Evolutionary conservation across 2,329 filamentous ascomycete species (phyloP).

Genomic region (Sphaerulina musiva): DNA sequence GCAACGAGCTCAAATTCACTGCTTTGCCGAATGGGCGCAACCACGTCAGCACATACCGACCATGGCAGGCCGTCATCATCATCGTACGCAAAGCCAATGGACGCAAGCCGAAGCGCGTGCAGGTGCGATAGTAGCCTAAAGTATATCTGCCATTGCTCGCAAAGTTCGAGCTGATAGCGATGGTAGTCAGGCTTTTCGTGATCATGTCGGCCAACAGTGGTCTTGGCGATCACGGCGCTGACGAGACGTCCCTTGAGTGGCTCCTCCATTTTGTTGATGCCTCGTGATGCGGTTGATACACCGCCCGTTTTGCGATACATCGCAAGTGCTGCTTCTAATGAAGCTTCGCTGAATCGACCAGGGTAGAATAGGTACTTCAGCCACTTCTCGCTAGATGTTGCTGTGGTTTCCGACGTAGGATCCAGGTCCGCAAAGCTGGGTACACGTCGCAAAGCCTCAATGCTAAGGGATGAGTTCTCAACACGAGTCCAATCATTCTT

Average conservation of each 20-base stretch:
- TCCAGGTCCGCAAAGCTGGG: conserved; percentile 33
- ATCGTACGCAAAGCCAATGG: conserved; percentile 71
- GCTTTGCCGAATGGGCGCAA: conserved; percentile 73
- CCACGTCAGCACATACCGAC: conserved; percentile 75
- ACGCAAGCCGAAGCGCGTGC: conserved; percentile 77
- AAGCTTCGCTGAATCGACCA: conserved; percentile 70
- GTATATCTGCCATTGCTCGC: conserved; percentile 83
- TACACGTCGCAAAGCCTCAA: conserved; percentile 37
- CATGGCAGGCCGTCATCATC: conserved; percentile 64
- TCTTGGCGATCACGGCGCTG: conserved; percentile 62
- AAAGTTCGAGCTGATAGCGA: conserved; percentile 64
- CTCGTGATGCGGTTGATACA: conserved; percentile 34
- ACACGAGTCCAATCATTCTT: conserved; percentile 44
- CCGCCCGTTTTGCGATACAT: conserved; percentile 67
- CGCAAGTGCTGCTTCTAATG: conserved; percentile 73
- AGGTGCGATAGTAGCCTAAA: conserved; percentile 80
- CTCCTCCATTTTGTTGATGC: conserved; percentile 46
- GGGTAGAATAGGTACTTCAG: conserved; percentile 75
- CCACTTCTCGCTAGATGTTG: conserved; percentile 63
- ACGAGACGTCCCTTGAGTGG: conserved; percentile 71
- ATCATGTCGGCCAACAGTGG: conserved; percentile 56
- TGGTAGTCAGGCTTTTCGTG: conserved; percentile 67
- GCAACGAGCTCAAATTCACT: conserved; percentile 68
- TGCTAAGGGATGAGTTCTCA: conserved; percentile 37
- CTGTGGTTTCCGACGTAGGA: conserved; percentile 24